Evolutionary conservation across 2,329 filamentous ascomycete genomes (phyloP).

Genomic region (Lasiodiplodia hormozganensis): DNA sequence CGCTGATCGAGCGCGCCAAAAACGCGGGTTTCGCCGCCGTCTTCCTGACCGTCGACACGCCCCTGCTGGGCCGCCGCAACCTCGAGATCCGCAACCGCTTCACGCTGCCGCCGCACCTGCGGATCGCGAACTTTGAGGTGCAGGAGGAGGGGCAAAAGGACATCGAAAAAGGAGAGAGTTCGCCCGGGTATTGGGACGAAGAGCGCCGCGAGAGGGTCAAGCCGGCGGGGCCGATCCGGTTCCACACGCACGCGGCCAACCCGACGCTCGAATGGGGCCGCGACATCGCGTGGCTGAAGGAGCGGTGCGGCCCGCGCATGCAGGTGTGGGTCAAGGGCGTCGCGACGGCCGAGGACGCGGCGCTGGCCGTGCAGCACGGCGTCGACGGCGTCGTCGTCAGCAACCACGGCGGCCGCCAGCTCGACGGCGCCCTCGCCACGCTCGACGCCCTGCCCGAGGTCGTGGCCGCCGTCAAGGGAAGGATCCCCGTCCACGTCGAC

Average conservation of each 20-base stretch:
- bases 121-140: conserved; percentile 34
- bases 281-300: conserved; percentile 56
- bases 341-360: conserved; percentile 50
- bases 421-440: conserved; percentile 62
- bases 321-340: conserved; percentile 37
- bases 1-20: conserved; percentile 55
- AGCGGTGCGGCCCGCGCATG: conserved; percentile 36
- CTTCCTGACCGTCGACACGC: conserved; percentile 66
- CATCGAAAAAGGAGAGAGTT: conserved; percentile 70
- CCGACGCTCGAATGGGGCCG: conserved; percentile 51
- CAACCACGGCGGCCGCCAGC: conserved; percentile 65
- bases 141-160: conserved; percentile 61
- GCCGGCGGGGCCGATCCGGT: not conserved
- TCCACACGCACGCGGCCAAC: conserved; percentile 23
- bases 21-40: conserved; percentile 58
- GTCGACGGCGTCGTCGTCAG: conserved; percentile 57
- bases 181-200: conserved; percentile 66
- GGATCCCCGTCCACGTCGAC: conserved; percentile 66
- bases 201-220: conserved; percentile 55
- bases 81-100: conserved; percentile 56
- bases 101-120: conserved; percentile 31
- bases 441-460: conserved; percentile 57
- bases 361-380: conserved; percentile 51
- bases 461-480: conserved; percentile 49
- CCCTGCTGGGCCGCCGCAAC: conserved; percentile 63